These are phyloP conservation scores for Usnea hakonensis DNA, from an alignment of 495 filamentous ascomycete species.

Conservation along the genomic window DNA sequence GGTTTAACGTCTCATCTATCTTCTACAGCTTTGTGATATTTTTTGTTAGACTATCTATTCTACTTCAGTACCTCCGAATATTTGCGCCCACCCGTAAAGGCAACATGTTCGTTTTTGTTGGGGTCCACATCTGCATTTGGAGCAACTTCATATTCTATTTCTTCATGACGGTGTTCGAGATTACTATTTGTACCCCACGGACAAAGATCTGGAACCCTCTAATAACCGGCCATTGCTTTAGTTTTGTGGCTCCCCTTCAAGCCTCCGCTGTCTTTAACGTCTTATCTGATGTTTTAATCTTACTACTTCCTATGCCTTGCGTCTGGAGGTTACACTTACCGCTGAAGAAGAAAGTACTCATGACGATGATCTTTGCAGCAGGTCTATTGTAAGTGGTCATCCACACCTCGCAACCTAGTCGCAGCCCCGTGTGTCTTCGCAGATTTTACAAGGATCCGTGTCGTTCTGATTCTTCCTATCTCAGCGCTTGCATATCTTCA, in stretches of 20 bases:
- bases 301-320: slow-evolving; percentile 25
- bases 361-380: too few species aligned
- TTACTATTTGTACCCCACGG: too few species aligned
- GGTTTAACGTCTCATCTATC: slow-evolving; percentile 2
- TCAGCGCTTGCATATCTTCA: slow-evolving; percentile 18
- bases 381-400: too few species aligned
- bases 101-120: too few species aligned
- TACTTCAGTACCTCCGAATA: not conserved
- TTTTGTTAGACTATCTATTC: slow-evolving; percentile 19
- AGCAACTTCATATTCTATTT: too few species aligned
- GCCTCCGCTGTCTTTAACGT: slow-evolving; percentile 27
- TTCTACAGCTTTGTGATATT: slow-evolving; percentile 9
- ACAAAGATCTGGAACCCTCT: too few species aligned
- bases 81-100: too few species aligned
- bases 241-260: slow-evolving; percentile 21
- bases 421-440: not conserved
- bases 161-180: too few species aligned
- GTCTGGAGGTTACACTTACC: too few species aligned
- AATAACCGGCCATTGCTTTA: slow-evolving; percentile 23
- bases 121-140: too few species aligned
- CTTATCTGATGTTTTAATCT: slow-evolving; percentile 28
- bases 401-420: too few species aligned
- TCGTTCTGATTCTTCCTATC: not conserved
- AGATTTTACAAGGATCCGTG: not conserved
- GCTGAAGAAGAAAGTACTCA: too few species aligned